Evolutionary conservation across 352 stramenopile genomes (phyloP).

Genomic region (Elongisporangium anandrum): DNA sequence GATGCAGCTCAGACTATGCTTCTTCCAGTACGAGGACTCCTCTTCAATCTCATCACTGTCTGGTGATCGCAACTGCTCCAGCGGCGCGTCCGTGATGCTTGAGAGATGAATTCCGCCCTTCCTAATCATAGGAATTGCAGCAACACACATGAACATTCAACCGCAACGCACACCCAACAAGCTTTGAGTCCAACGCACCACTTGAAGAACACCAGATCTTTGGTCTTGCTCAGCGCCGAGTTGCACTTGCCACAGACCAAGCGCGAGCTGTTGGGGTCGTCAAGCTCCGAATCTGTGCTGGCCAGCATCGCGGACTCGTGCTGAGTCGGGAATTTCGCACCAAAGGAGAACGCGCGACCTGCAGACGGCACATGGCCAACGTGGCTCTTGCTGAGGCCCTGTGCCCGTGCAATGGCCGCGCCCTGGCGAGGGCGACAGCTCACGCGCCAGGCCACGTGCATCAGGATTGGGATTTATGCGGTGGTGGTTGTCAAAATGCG

Average conservation of each 20-base stretch:
- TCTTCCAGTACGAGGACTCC: conserved; percentile 41
- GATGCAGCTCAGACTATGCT: conserved; percentile 64
- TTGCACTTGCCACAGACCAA: conserved; percentile 72
- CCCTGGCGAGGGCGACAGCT: neutral
- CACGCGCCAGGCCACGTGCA: conserved; percentile 1
- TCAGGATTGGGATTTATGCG: neutral
- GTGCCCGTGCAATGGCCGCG: conserved; percentile 1
- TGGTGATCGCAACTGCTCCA: conserved; percentile 49
- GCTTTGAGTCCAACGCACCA: conserved; percentile 25
- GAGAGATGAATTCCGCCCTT: conserved; percentile 68
- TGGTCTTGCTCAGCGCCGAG: conserved; percentile 47
- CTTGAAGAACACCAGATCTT: conserved; percentile 75
- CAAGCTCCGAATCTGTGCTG: conserved; percentile 16
- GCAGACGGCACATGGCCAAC: neutral
- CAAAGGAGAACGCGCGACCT: conserved; percentile 32
- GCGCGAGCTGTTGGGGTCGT: conserved; percentile 37
- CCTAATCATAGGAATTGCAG: conserved; percentile 20
- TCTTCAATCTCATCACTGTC: conserved; percentile 23
- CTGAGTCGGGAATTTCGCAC: conserved; percentile 51
- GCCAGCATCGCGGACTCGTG: conserved; percentile 42
- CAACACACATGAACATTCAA: neutral
- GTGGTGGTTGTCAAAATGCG: neutral
- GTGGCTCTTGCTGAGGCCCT: conserved; percentile 4
- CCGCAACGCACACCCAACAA: neutral
- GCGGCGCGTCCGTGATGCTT: conserved; percentile 50